A percentile compares a stretch with the other conserved stretches of the same genome.
Evolutionary conservation across 805 yeast genomes (phyloP).

Genomic region (Wickerhamomyces bisporus): DNA sequence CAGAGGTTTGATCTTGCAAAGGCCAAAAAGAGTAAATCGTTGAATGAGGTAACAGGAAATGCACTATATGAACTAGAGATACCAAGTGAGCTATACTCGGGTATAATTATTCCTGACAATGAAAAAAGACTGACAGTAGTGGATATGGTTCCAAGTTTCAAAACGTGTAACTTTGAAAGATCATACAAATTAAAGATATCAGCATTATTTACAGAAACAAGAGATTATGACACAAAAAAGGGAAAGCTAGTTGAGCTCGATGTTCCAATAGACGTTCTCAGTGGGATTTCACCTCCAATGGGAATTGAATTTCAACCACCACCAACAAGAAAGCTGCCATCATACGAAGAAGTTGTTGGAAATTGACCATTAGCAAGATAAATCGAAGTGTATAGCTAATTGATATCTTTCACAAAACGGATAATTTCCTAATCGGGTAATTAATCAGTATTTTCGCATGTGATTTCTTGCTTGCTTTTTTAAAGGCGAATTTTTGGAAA

Average conservation of each 20-base stretch:
- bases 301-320: conserved; percentile 7
- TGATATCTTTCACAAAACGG: not conserved
- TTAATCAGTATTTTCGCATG: not conserved
- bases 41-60: conserved; percentile 27
- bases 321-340: conserved; percentile 5
- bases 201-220: conserved; percentile 25
- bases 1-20: conserved; percentile 7
- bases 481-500: not conserved
- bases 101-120: conserved; percentile 42
- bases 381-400: too few species aligned
- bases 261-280: conserved; percentile 2
- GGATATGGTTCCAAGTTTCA: conserved; percentile 30
- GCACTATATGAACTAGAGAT: conserved; percentile 32
- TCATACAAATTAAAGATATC: conserved; percentile 32
- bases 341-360: conserved; percentile 5
- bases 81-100: conserved; percentile 24
- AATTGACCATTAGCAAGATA: not conserved
- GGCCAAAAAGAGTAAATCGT: conserved; percentile 4
- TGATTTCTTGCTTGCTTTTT: not conserved
- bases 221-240: not conserved
- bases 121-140: too few species aligned
- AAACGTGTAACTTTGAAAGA: conserved; percentile 50
- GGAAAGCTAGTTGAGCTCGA: not conserved
- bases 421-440: not conserved
- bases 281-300: conserved; percentile 10